These are phyloP conservation scores for Hirsutella rhossiliensis DNA, from an alignment of 2,329 filamentous ascomycete species.

Conservation along the genomic window DNA sequence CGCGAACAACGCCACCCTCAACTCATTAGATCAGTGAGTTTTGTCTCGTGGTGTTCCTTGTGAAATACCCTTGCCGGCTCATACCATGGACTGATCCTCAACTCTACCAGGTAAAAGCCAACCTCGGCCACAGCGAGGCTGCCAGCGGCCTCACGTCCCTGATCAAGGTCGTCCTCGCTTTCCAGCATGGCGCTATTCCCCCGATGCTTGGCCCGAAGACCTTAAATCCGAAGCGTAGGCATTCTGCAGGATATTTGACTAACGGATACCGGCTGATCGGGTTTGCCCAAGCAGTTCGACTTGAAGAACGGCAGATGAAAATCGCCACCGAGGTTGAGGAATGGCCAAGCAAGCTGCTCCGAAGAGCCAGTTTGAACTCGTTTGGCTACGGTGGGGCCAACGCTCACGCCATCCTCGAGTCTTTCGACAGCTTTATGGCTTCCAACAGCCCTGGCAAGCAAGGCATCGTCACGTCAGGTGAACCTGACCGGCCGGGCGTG, in stretches of 20 bases:
- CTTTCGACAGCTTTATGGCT: background rate
- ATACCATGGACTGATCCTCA: background rate
- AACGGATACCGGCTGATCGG: no score
- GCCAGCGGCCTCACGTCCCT: slow-evolving; percentile 13
- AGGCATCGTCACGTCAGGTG: background rate
- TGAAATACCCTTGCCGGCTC: no score
- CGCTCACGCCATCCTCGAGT: slow-evolving; percentile 24
- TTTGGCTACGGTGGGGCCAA: slow-evolving; percentile 32
- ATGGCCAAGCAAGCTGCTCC: slow-evolving; percentile 21
- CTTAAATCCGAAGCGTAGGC: slow-evolving; percentile 8
- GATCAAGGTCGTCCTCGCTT: slow-evolving; percentile 13
- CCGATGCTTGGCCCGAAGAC: slow-evolving; percentile 8
- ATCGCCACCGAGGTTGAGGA: slow-evolving; percentile 17
- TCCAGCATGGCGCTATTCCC: slow-evolving; percentile 13
- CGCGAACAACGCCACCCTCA: no score
- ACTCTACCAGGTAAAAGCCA: slow-evolving; percentile 12
- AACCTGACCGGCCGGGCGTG: no score
- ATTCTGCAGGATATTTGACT: background rate
- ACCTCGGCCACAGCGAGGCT: slow-evolving; percentile 16
- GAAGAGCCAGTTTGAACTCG: slow-evolving; percentile 31
- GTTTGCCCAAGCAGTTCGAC: no score
- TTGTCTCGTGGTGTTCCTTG: no score
- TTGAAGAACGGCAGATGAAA: slow-evolving; percentile 1
- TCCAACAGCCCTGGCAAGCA: background rate
- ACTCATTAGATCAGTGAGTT: no score